Evolutionary conservation across 306 rosid genomes (phyloP), one percentile per base, ranked within the genome.

Genomic region (Carpinus viminea): DNA sequence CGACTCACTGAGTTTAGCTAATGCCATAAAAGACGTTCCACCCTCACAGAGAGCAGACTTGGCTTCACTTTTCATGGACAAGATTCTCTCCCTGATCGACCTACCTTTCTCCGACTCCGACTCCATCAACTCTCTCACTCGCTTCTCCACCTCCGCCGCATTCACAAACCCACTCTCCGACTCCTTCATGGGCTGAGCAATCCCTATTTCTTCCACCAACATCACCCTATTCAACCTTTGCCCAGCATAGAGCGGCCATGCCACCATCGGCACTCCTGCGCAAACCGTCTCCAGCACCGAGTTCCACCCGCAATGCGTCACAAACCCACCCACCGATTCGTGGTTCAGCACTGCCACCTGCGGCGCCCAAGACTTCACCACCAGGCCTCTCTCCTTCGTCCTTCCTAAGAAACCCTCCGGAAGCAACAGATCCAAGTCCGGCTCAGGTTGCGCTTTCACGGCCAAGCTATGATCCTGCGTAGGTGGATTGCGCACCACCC

Each of bases 291-390:
- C 96, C 65, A 91, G 50, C 51, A 47, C 51, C 51, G 51, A 47
- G 12, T 47, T 47, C 51, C 51, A 47, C 13, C 51, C 51, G 12
- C 88, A 86, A 21, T 90, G 93, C 3, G 76, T 85, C 86, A 90
- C 86, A 12, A 90, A 88, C 54, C 95, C 92, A 3, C 92, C 95
- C 1, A 89, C 83, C 1, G 97, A 83, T 16, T 78, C 65, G 12
- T 89, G 92, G 59, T 83, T 83, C 45, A 91, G 74, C 13, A 89
- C 85, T 0, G 48, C 84, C 20, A 16, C 70, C 36, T 91, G 94
- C 7, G 91, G 91, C 26, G 85, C 94, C 94, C 92, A 90, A 7
- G 79, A 36, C 73, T 56, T 76, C 47, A 88, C 78, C 18, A 88
- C 91, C 68, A 83, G 21, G 6, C 92, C 92, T n/a, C 79, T 80